These are phyloP conservation scores for Sporothrix mexicana DNA, from an alignment of 2,329 filamentous ascomycete species.

Conservation along the genomic window DNA sequence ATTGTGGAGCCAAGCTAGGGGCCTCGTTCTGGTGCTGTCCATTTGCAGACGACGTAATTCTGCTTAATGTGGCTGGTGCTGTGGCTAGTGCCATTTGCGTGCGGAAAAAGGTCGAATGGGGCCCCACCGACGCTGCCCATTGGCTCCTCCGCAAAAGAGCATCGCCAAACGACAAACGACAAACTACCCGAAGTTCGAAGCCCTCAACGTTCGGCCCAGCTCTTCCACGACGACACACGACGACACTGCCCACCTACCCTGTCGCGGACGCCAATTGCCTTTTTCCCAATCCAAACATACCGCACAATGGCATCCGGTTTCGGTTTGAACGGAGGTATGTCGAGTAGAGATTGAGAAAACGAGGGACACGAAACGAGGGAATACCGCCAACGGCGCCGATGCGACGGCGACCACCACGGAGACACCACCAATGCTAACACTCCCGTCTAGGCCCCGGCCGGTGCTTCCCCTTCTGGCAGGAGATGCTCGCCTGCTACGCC, in stretches of 20 bases:
- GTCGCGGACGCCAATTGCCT: slow-evolving; percentile 19
- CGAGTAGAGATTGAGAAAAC: not conserved
- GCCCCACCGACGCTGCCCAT: slow-evolving; percentile 26
- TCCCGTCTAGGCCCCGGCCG: slow-evolving; percentile 64
- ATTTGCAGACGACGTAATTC: slow-evolving; percentile 38
- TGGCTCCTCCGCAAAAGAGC: slow-evolving; percentile 18
- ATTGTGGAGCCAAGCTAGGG: slow-evolving; percentile 23
- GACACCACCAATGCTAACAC: slow-evolving; percentile 26
- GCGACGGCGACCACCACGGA: not conserved
- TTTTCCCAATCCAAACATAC: not conserved
- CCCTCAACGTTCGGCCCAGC: not conserved
- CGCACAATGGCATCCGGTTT: slow-evolving; percentile 77
- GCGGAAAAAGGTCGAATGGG: not conserved
- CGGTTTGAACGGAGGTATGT: slow-evolving; percentile 78
- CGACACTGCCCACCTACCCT: not conserved
- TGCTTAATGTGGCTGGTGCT: slow-evolving; percentile 38
- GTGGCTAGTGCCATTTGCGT: slow-evolving; percentile 31
- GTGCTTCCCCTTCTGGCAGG: slow-evolving; percentile 99
- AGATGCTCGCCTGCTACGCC: slow-evolving; percentile 97
- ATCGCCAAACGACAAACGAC: slow-evolving; percentile 22
- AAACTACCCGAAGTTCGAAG: slow-evolving; percentile 12
- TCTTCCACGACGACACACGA: slow-evolving; percentile 3
- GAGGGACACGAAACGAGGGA: not conserved
- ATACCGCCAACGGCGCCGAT: not conserved
- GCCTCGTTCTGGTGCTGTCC: slow-evolving; percentile 29